These are phyloP conservation scores for Chalaropsis thielavioides DNA, from an alignment of 2,329 filamentous ascomycete genomes.

Conservation along the genomic window DNA sequence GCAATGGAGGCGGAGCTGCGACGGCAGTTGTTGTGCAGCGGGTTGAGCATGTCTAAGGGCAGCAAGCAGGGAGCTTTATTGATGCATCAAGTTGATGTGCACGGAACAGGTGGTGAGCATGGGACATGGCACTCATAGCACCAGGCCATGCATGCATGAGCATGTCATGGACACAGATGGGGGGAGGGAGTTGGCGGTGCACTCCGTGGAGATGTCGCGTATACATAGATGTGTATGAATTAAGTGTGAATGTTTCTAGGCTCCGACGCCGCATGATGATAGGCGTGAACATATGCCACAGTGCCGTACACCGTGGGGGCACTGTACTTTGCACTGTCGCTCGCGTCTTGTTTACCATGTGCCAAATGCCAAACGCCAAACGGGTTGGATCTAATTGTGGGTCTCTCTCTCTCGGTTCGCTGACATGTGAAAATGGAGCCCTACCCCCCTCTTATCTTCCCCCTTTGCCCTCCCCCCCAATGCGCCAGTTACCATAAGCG, in stretches of 20 bases:
- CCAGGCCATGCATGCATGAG: background rate
- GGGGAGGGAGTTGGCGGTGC: background rate
- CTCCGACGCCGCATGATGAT: too few relatives aligned
- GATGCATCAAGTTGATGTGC: background rate
- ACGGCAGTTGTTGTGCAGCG: conserved; percentile 84
- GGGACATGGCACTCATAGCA: background rate
- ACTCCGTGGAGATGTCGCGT: background rate
- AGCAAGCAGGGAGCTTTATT: background rate
- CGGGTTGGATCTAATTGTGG: conserved; percentile 1
- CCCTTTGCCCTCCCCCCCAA: background rate
- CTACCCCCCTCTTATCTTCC: background rate
- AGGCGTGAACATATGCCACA: too few relatives aligned
- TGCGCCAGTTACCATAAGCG: background rate
- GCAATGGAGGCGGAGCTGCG: conserved; percentile 88
- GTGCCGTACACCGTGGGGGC: background rate
- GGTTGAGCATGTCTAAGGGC: conserved; percentile 43
- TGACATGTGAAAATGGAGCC: conserved; percentile 17
- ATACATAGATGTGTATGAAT: too few relatives aligned
- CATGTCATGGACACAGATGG: background rate
- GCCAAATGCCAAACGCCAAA: background rate
- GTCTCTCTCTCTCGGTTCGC: background rate
- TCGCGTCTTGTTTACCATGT: background rate
- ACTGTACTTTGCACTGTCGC: background rate
- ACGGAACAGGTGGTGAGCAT: background rate
- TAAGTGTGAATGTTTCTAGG: too few relatives aligned